Conservation (phyloP, 495 filamentous ascomycete genomes). For the Thermochaetoides thermophila region DNA sequence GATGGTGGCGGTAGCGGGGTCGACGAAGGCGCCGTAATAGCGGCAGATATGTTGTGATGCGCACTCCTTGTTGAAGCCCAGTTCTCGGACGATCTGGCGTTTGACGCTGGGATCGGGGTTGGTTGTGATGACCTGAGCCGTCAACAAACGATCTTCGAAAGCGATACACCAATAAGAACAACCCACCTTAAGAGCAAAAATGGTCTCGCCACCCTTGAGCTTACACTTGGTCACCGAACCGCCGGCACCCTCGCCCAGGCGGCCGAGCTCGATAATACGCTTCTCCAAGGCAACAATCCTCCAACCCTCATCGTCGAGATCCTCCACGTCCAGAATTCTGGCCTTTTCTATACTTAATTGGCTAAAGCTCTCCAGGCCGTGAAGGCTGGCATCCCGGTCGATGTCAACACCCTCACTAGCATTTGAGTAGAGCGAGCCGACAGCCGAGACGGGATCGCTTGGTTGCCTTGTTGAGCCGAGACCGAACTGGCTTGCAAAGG, state of each 20-base stretch:
- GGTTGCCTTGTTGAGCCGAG: constrained; percentile 40
- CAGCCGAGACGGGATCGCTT: constrained; percentile 78
- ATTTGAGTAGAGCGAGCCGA: constrained; percentile 70
- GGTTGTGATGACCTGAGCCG: constrained; percentile 80
- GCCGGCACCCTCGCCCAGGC: constrained; percentile 86
- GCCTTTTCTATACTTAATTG: constrained; percentile 67
- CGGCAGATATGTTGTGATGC: constrained; percentile 86
- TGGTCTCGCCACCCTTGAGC: constrained; percentile 77
- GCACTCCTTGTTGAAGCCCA: constrained; percentile 95
- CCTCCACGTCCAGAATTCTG: constrained; percentile 71
- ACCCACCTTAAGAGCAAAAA: constrained; percentile 89
- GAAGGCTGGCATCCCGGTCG: constrained; percentile 60
- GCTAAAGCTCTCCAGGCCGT: constrained; percentile 54
- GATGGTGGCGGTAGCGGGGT: constrained; percentile 84
- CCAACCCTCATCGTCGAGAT: constrained; percentile 91
- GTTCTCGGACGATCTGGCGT: constrained; percentile 90
- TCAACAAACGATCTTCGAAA: background rate
- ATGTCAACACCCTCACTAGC: constrained; percentile 49
- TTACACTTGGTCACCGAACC: constrained; percentile 87
- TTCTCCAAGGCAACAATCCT: constrained; percentile 78
- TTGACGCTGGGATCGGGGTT: constrained; percentile 95
- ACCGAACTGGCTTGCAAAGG: constrained; percentile 56
- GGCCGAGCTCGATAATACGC: constrained; percentile 75
- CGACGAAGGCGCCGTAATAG: constrained; percentile 93
- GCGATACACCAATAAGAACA: background rate